These are phyloP conservation scores for Lavandula angustifolia DNA, from an alignment of 257 asterid species.

Conservation along the genomic window DNA sequence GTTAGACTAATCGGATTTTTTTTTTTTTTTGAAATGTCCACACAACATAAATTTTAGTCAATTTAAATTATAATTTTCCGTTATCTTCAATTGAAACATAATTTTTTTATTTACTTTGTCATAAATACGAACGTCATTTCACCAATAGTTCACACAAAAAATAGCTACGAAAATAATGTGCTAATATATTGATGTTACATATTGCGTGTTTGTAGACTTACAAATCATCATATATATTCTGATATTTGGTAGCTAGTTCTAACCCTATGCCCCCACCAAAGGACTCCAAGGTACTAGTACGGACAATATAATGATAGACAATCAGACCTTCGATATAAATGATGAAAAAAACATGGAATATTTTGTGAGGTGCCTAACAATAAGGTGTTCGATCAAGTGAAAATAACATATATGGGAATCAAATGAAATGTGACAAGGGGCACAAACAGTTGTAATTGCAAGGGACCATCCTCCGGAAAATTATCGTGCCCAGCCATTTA, in stretches of 20 bases:
- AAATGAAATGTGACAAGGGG: conserved; percentile 33
- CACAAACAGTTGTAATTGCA: conserved; percentile 27
- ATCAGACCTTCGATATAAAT: not conserved
- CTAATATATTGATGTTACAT: no score
- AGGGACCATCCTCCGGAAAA: conserved; percentile 24
- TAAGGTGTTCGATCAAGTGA: conserved; percentile 22
- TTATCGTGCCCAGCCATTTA: no score
- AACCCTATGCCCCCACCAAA: not conserved
- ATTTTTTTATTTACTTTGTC: no score
- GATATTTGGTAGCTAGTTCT: not conserved
- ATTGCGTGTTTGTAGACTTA: not conserved
- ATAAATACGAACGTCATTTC: no score
- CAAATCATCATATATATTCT: not conserved
- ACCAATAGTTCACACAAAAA: no score
- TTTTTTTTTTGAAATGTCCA: no score
- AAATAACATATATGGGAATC: conserved; percentile 27
- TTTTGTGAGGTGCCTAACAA: conserved; percentile 28
- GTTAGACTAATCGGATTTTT: no score
- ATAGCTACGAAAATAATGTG: no score
- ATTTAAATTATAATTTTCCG: no score
- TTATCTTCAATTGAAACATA: no score
- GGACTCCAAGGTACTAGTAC: conserved; percentile 39
- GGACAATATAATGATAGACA: conserved; percentile 20
- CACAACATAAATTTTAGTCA: no score
- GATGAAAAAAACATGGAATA: conserved; percentile 19